Evolutionary conservation across 164 flowering plant species (phyloP).

Genomic region (Kingdonia uniflora): DNA sequence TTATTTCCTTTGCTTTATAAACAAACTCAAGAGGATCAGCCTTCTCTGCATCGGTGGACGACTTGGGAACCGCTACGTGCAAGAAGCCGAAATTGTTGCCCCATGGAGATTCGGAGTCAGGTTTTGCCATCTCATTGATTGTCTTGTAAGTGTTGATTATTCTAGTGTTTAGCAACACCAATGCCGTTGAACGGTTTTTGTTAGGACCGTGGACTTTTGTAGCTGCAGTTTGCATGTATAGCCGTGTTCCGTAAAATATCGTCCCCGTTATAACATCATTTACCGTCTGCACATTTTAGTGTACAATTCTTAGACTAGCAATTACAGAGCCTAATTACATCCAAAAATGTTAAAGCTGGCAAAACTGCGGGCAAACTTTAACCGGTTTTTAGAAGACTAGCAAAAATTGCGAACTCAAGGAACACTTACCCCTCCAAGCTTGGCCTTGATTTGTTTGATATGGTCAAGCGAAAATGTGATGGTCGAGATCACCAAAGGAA

Average conservation of each 20-base stretch:
- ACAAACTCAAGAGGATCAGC: slow-evolving; percentile 20
- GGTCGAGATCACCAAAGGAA: slow-evolving; percentile 27
- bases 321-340: neutral
- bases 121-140: slow-evolving; percentile 32
- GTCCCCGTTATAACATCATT: slow-evolving; percentile 50
- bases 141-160: slow-evolving; percentile 24
- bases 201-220: slow-evolving; percentile 1
- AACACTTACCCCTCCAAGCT: slow-evolving; percentile 39
- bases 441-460: slow-evolving; percentile 37
- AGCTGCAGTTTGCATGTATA: slow-evolving; percentile 34
- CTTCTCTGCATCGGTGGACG: neutral
- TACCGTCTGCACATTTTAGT: slow-evolving; percentile 28
- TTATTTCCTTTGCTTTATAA: slow-evolving; percentile 16
- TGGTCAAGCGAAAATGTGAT: slow-evolving; percentile 32
- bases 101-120: slow-evolving; percentile 19
- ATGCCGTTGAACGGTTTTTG: slow-evolving; percentile 24
- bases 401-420: neutral
- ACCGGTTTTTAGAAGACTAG: no score
- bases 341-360: no score
- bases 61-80: slow-evolving; percentile 6
- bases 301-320: neutral
- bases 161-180: slow-evolving; percentile 56
- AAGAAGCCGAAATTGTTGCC: slow-evolving; percentile 13
- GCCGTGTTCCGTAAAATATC: slow-evolving; percentile 35
- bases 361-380: no score